These are phyloP conservation scores for Stentor roeselii DNA, from an alignment of 73 alveolate genomes.

Conservation along the genomic window DNA sequence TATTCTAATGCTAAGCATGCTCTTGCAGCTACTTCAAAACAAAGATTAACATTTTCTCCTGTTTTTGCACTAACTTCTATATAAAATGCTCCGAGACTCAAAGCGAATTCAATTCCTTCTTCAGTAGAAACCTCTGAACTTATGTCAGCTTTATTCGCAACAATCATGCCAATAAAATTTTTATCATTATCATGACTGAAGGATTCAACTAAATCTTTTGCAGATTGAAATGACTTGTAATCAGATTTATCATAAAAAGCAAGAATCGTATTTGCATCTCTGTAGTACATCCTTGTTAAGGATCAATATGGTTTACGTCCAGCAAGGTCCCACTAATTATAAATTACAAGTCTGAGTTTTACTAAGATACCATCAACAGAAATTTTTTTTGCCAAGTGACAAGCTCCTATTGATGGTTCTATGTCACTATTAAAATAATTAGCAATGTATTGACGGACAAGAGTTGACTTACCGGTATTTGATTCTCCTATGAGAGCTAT, in stretches of 20 bases:
- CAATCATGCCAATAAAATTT: background rate
- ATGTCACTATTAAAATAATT: background rate
- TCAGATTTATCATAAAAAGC: background rate
- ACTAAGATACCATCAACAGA: background rate
- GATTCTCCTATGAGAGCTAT: background rate
- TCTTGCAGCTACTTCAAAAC: background rate
- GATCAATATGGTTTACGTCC: background rate
- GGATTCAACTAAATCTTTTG: too few species aligned
- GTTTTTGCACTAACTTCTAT: constrained; percentile 21
- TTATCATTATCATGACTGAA: too few species aligned
- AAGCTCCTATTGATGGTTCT: background rate
- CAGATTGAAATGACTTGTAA: too few species aligned
- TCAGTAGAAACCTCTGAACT: background rate
- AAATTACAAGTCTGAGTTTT: too few species aligned
- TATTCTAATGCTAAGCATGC: background rate
- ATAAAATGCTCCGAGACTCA: background rate
- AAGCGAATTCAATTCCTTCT: constrained; percentile 8
- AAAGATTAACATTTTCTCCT: constrained; percentile 21
- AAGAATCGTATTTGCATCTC: background rate
- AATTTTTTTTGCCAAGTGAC: background rate
- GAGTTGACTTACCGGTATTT: background rate
- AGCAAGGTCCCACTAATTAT: background rate
- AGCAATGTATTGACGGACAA: background rate
- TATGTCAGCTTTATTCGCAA: constrained; percentile 10
- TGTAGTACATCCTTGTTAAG: background rate